phyloP scores from a whole-genome alignment of 768 basidiomycete genomes.

The Sporobolomyces roseus region DNA sequence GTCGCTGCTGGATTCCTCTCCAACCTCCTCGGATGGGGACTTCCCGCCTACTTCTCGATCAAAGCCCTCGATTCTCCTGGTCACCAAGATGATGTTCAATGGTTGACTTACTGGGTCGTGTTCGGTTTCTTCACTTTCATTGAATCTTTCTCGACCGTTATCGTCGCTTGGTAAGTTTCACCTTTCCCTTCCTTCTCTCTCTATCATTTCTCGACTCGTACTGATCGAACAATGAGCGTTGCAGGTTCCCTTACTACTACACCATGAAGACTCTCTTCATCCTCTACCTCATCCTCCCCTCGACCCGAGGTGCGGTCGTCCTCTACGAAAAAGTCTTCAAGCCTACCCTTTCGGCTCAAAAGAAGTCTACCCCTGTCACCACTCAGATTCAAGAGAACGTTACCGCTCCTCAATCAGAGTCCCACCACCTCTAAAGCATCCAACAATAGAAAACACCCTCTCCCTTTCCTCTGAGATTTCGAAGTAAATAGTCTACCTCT shows the following conservation, averaged over 20 bases:
- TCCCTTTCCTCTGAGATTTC: too few species aligned
- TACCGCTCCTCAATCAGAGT: conserved; percentile 13
- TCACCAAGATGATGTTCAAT: conserved; percentile 70
- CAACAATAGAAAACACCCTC: too few species aligned
- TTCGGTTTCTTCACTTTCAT: conserved; percentile 88
- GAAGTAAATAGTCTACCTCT: not conserved
- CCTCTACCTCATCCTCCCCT: conserved; percentile 48
- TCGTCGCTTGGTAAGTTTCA: conserved; percentile 68
- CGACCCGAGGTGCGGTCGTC: conserved; percentile 73
- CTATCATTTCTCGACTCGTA: not conserved
- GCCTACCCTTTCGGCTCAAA: conserved; percentile 58
- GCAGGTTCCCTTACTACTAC: conserved; percentile 52
- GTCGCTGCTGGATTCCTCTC: conserved; percentile 86
- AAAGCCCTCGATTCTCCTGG: conserved; percentile 86
- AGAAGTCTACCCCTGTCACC: conserved; percentile 7
- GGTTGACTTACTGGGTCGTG: conserved; percentile 96
- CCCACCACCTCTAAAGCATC: not conserved
- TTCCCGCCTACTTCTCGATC: conserved; percentile 93
- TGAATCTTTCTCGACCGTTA: conserved; percentile 73
- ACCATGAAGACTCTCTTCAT: conserved; percentile 51
- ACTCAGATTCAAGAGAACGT: conserved; percentile 13
- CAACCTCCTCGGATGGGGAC: conserved; percentile 87
- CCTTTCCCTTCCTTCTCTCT: not conserved
- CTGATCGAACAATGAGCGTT: not conserved
- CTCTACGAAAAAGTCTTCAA: conserved; percentile 72